Evolutionary conservation across 2,329 filamentous ascomycete genomes (phyloP).

Genomic region (Calonectria multiphialidica): DNA sequence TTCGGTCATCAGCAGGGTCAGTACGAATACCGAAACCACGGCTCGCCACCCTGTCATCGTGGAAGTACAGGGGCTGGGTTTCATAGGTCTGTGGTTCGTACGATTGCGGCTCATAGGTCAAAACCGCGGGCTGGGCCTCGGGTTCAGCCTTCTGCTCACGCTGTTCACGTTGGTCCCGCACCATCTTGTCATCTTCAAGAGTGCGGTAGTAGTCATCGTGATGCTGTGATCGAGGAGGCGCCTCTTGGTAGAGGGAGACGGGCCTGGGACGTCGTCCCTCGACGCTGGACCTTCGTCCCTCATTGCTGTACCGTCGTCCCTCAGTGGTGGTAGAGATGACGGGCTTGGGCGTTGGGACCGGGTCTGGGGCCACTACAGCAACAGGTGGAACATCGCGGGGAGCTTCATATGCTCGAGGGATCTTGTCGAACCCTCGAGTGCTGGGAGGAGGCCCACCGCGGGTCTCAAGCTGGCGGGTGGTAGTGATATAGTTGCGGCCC

Average conservation of each 20-base stretch:
- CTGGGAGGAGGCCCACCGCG: conserved; percentile 73
- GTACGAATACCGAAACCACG: conserved; percentile 68
- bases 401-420: conserved; percentile 65
- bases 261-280: conserved; percentile 54
- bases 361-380: conserved; percentile 54
- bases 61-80: conserved; percentile 49
- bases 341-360: conserved; percentile 39
- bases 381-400: conserved; percentile 57
- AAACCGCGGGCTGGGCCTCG: conserved; percentile 29
- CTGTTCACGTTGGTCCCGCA: conserved; percentile 47
- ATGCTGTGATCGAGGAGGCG: conserved; percentile 55
- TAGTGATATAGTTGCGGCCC: conserved; percentile 55
- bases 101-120: conserved; percentile 32
- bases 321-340: conserved; percentile 32
- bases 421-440: conserved; percentile 78
- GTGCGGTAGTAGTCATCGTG: conserved; percentile 62
- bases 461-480: conserved; percentile 52
- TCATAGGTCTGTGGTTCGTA: conserved; percentile 38
- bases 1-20: conserved; percentile 50
- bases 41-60: conserved; percentile 58
- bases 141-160: conserved; percentile 49
- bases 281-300: conserved; percentile 46
- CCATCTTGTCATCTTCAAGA: conserved; percentile 60
- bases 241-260: conserved; percentile 67
- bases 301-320: conserved; percentile 46